Conservation (phyloP, 75 land plant species). For the Pinus taeda region DNA sequence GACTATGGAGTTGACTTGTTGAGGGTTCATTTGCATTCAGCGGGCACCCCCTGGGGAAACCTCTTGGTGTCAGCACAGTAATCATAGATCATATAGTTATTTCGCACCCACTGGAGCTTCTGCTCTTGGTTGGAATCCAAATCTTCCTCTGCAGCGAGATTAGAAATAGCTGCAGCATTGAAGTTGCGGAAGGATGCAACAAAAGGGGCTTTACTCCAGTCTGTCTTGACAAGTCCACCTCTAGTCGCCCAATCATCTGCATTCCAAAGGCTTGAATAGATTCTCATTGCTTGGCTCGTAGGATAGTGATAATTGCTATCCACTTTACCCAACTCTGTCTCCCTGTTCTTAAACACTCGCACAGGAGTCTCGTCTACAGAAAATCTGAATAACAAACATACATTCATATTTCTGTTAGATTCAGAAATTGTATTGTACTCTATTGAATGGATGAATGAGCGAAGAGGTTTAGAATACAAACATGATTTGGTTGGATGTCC, state of each 20-base stretch:
- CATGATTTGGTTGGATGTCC: constrained; percentile 30
- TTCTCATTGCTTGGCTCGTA: neutral
- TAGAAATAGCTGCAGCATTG: no score
- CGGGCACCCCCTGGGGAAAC: constrained; percentile 17
- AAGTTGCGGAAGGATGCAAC: neutral
- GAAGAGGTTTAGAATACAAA: neutral
- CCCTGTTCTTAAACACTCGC: constrained; percentile 32
- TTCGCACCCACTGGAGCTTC: constrained; percentile 10
- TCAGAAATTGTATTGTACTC: no score
- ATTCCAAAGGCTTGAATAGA: neutral
- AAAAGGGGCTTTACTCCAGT: neutral
- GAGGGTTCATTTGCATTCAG: constrained; percentile 7
- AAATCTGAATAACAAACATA: constrained; percentile 26
- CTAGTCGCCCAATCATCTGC: constrained; percentile 32
- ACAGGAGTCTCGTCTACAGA: constrained; percentile 47
- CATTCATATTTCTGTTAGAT: no score
- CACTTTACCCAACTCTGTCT: constrained; percentile 15
- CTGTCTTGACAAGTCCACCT: neutral
- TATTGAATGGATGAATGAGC: no score
- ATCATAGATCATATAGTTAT: constrained; percentile 33
- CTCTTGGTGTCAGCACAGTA: constrained; percentile 27
- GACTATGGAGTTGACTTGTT: no score
- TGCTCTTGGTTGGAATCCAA: neutral
- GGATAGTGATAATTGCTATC: neutral
- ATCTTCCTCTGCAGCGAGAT: neutral